phyloP scores from a whole-genome alignment of 805 yeast species.

The Maudiozyma pseudohumilis region DNA sequence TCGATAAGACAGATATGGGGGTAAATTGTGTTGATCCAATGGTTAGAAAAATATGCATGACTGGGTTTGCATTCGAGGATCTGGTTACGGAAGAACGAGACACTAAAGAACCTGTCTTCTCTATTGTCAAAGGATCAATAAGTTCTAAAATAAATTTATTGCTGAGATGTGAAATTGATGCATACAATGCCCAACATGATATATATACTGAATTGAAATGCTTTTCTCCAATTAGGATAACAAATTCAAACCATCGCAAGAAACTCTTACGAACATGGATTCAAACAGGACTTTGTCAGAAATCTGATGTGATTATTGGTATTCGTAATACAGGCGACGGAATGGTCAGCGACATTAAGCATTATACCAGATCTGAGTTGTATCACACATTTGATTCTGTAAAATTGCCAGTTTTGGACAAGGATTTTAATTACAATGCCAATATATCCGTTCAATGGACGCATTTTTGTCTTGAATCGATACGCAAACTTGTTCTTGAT shows the following conservation, averaged over 20 bases:
- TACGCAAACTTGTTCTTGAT: conserved; percentile 11
- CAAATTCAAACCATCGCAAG: conserved; percentile 17
- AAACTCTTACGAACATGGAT: conserved; percentile 28
- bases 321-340: conserved; percentile 20
- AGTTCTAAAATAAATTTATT: conserved; percentile 13
- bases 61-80: conserved; percentile 27
- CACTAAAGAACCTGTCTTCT: conserved; percentile 10
- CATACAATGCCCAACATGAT: conserved; percentile 13
- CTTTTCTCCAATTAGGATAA: conserved; percentile 15
- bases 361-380: conserved; percentile 16
- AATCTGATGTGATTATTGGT: conserved; percentile 25
- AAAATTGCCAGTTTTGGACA: conserved; percentile 8
- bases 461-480: conserved; percentile 14
- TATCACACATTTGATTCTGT: conserved; percentile 15
- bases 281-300: conserved; percentile 22
- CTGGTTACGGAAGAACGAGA: conserved; percentile 9
- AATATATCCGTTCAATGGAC: conserved; percentile 24
- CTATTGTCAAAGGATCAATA: conserved; percentile 19
- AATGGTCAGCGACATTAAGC: conserved; percentile 15
- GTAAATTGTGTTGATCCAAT: conserved; percentile 7
- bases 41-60: conserved; percentile 14
- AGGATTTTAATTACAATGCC: conserved; percentile 18
- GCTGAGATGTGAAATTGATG: conserved; percentile 29
- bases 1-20: conserved; percentile 4
- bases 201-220: conserved; percentile 27